phyloP scores from a whole-genome alignment of 2,329 filamentous ascomycete genomes.

The Fusarium tuaranense region DNA sequence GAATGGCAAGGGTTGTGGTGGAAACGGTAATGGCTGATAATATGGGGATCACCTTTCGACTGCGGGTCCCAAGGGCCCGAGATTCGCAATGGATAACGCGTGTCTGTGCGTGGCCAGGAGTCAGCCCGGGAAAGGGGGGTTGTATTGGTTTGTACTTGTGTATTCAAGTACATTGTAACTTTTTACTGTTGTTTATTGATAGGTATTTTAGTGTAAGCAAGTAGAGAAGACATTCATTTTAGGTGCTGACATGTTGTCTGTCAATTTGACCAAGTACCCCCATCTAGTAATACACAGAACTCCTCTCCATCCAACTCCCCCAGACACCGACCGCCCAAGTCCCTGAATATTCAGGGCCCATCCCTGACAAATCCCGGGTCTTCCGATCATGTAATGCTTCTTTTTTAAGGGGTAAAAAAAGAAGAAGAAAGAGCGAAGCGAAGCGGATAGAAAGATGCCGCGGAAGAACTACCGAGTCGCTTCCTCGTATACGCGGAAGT shows the following conservation, averaged over 20 bases:
- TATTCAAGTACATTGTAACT: background rate
- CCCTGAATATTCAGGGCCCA: background rate
- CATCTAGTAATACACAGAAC: background rate
- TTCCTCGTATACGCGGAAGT: background rate
- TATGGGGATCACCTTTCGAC: slow-evolving; percentile 3
- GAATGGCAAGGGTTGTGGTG: background rate
- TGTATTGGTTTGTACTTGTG: background rate
- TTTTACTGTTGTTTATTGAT: background rate
- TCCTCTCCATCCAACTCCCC: background rate
- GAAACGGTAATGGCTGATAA: background rate
- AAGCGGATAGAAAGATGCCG: background rate
- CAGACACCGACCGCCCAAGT: background rate
- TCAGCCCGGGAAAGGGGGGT: background rate
- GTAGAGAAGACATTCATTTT: background rate
- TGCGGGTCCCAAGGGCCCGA: background rate
- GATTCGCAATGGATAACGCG: background rate
- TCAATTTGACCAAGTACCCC: background rate
- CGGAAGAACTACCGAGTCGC: background rate
- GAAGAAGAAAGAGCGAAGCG: background rate
- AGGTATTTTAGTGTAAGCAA: background rate
- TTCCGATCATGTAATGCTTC: background rate
- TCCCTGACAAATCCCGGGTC: background rate
- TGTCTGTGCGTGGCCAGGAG: slow-evolving; percentile 1
- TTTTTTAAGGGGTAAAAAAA: background rate
- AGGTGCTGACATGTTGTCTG: background rate